Percentiles rank a stretch among this genome's conserved stretches.
Evolutionary conservation across 495 filamentous ascomycete species (phyloP).

Genomic region (Aspergillus heteromorphus): DNA sequence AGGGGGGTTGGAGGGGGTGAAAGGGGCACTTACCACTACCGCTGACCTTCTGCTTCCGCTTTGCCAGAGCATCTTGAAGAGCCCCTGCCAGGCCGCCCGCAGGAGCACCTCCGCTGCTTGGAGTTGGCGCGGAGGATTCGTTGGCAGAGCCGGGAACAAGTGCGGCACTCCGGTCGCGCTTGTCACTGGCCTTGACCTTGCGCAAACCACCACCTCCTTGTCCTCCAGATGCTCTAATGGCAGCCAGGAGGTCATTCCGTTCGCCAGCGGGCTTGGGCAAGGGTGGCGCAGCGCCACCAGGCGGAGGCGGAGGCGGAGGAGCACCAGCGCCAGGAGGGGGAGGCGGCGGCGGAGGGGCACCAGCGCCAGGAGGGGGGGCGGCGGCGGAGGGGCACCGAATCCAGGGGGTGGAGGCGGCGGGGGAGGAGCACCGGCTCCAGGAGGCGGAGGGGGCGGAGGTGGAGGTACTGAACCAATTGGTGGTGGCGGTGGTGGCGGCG

Average conservation of each 20-base stretch:
- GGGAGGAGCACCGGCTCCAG: conserved; percentile 24
- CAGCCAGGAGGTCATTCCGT: conserved; percentile 67
- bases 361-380: conserved; percentile 43
- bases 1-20: background rate
- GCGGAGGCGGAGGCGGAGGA: conserved; percentile 65
- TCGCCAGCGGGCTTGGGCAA: conserved; percentile 46
- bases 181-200: conserved; percentile 72
- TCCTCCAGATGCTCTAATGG: conserved; percentile 75
- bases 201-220: conserved; percentile 63
- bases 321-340: conserved; percentile 43
- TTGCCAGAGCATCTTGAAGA: conserved; percentile 66
- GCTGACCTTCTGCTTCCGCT: conserved; percentile 84
- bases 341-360: conserved; percentile 60
- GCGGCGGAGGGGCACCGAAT: conserved; percentile 40
- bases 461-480: conserved; percentile 29
- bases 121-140: conserved; percentile 43
- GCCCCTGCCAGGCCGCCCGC: conserved; percentile 74
- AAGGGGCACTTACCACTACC: conserved; percentile 70
- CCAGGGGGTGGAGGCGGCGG: conserved; percentile 61
- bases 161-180: conserved; percentile 75
- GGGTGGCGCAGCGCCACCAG: conserved; percentile 58
- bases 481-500: conserved; percentile 30
- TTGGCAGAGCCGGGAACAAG: conserved; percentile 54
- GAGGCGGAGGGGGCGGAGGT: conserved; percentile 44
- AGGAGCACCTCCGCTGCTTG: conserved; percentile 49